Conservation (phyloP, 2,329 filamentous ascomycete genomes). For the Talaromyces rugulosus region DNA sequence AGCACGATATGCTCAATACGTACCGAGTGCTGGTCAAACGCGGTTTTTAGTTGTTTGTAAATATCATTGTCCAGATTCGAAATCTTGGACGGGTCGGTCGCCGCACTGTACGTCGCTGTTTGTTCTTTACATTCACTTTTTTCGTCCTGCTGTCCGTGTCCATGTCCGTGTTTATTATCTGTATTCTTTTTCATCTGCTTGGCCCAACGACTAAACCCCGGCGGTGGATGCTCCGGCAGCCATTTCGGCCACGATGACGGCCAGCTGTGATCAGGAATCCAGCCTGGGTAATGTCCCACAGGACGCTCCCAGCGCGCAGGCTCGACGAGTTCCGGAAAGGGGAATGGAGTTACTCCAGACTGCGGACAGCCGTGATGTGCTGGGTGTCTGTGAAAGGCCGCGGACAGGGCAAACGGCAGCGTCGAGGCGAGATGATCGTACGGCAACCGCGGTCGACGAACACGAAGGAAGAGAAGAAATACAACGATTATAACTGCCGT, state of each 20-base stretch:
- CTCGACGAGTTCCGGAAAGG: constrained; percentile 17
- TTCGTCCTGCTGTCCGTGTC: constrained; percentile 5
- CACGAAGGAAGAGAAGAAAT: constrained; percentile 23
- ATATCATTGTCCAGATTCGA: constrained; percentile 32
- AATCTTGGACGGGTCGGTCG: constrained; percentile 33
- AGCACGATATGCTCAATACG: constrained; percentile 36
- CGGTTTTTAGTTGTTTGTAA: constrained; percentile 25
- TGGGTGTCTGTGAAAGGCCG: constrained; percentile 23
- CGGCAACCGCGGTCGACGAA: constrained; percentile 28
- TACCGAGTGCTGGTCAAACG: constrained; percentile 25
- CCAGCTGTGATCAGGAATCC: constrained; percentile 11
- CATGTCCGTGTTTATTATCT: background rate
- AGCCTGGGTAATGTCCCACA: background rate
- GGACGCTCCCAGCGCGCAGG: background rate
- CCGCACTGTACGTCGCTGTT: constrained; percentile 25
- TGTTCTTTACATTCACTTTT: background rate
- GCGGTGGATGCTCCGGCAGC: constrained; percentile 25
- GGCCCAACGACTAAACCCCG: constrained; percentile 30
- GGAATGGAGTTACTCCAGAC: constrained; percentile 22
- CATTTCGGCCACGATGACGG: constrained; percentile 26
- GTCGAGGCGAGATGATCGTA: constrained; percentile 34
- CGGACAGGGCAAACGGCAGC: constrained; percentile 31
- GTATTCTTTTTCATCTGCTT: constrained; percentile 12
- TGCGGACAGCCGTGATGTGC: constrained; percentile 21
- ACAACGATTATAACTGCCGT: background rate